Base-by-base conservation (phyloP, 805 yeast species). In the Danielia oregonensis region DNA sequence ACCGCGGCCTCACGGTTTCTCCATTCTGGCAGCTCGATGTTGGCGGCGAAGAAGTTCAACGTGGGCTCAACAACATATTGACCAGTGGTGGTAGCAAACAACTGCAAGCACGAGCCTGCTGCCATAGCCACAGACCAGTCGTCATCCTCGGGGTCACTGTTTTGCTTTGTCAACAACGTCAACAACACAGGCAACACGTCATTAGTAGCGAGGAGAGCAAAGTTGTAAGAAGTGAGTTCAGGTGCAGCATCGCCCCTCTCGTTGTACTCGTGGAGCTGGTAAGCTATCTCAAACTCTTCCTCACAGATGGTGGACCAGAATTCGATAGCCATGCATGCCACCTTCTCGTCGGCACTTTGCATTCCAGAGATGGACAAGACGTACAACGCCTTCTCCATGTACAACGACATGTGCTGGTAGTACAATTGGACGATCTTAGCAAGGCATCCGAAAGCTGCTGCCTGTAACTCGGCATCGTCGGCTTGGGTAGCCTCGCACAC, bases 231-330 rank as follows among this genome's bases (percentile, higher is more conserved):
- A 27, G 70, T 65, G 29, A 77, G 62, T 12, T 71, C 76, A 5
- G 61, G 58, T 17, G 54, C 53, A 11, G 65, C 63, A 32, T 48
- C 48, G 22, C 50, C 52, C 5, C 48, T 42, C 26, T 52, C 53
- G 29, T 76, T 77, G 49, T 57, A 70, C 47, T 82, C 88, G 30
- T 79, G 80, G 44, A 76, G 68, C 54, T 80, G 86, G 39, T 76
- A 61, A 12, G 83, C 77, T 40, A 86, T 79, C 44, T 86, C 96
- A 43, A 85, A 72, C 62, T 93, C 98, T 55, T 84, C 96, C 66
- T 93, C 98, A 68, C 97, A 89, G n/a, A 93, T 93, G n/a, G 98
- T 87, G 40, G 91, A 80, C 98, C 98, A 93, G 59, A 93, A 91
- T 65, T 93, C 98, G 38, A 93, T 93, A 19, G 98, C 97, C 97